Percentiles rank a stretch among this genome's conserved stretches.
These are phyloP conservation scores for Prunus dulcis DNA, from an alignment of 306 rosid species.

Conservation along the genomic window DNA sequence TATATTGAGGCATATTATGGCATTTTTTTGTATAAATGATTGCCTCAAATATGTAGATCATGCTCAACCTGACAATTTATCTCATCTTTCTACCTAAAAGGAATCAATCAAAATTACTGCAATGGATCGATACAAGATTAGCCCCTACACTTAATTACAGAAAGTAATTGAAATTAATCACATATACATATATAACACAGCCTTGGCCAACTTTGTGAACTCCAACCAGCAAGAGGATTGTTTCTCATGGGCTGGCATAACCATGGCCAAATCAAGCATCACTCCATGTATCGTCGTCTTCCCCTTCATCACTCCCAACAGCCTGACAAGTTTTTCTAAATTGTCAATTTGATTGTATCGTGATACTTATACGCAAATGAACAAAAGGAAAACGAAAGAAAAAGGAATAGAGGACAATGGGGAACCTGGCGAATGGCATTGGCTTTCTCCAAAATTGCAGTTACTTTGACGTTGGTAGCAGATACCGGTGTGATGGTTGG, in stretches of 20 bases:
- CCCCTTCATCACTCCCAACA: slow-evolving; percentile 84
- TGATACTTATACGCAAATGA: neutral
- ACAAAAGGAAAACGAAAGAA: neutral
- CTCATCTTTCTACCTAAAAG: slow-evolving; percentile 21
- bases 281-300: slow-evolving; percentile 85
- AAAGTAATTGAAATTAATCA: slow-evolving; percentile 47
- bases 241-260: neutral
- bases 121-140: slow-evolving; percentile 30
- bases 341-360: slow-evolving; percentile 1
- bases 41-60: slow-evolving; percentile 15
- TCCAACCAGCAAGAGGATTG: neutral
- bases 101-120: slow-evolving; percentile 28
- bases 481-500: slow-evolving; percentile 39
- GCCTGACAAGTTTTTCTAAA: slow-evolving; percentile 51
- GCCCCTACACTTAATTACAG: slow-evolving; percentile 50
- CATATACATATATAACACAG: slow-evolving; percentile 45
- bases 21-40: slow-evolving; percentile 6
- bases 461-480: slow-evolving; percentile 63
- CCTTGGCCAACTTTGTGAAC: slow-evolving; percentile 32
- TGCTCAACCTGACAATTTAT: slow-evolving; percentile 24
- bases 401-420: neutral
- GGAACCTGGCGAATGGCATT: slow-evolving; percentile 92
- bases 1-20: slow-evolving; percentile 12
- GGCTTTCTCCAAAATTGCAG: slow-evolving; percentile 96
- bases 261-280: slow-evolving; percentile 45